Evolutionary conservation across 2,329 filamentous ascomycete species (phyloP).

Genomic region (Botryosphaeria agaves): DNA sequence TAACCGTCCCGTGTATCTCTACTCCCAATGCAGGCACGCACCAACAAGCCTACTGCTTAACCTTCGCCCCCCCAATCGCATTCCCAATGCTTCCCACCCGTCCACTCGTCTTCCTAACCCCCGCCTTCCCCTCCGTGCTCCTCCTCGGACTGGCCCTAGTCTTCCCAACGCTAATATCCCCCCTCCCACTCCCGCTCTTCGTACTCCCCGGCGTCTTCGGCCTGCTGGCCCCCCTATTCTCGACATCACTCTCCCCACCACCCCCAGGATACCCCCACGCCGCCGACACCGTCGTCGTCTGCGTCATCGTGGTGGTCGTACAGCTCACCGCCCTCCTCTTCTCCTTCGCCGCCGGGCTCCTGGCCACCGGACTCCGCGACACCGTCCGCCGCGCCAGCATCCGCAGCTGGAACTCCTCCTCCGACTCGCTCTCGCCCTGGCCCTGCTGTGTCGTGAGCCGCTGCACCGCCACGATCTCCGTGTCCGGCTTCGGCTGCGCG

Average conservation of each 20-base stretch:
- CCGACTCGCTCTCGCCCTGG: slow-evolving; percentile 46
- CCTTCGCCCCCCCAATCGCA: slow-evolving; percentile 1
- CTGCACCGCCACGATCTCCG: slow-evolving; percentile 42
- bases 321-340: slow-evolving; percentile 59
- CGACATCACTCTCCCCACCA: slow-evolving; percentile 27
- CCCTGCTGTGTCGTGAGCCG: slow-evolving; percentile 43
- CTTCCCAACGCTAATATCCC: slow-evolving; percentile 27
- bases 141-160: slow-evolving; percentile 25
- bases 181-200: slow-evolving; percentile 23
- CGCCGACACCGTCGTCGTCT: slow-evolving; percentile 17
- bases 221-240: slow-evolving; percentile 19
- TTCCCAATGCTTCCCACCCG: slow-evolving; percentile 28
- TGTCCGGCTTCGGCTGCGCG: slow-evolving; percentile 33
- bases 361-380: slow-evolving; percentile 38
- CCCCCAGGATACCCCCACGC: slow-evolving; percentile 10
- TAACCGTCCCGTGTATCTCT: not conserved
- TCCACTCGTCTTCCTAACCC: slow-evolving; percentile 33
- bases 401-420: slow-evolving; percentile 69
- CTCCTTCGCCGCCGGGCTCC: slow-evolving; percentile 14
- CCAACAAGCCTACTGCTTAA: slow-evolving; percentile 1
- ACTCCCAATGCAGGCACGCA: not conserved
- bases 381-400: slow-evolving; percentile 49
- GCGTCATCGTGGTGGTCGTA: slow-evolving; percentile 54
- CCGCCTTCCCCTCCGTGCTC: slow-evolving; percentile 29
- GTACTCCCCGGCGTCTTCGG: slow-evolving; percentile 26